phyloP scores from a whole-genome alignment of 768 basidiomycete species.

The Kwoniella mangroviensis region DNA sequence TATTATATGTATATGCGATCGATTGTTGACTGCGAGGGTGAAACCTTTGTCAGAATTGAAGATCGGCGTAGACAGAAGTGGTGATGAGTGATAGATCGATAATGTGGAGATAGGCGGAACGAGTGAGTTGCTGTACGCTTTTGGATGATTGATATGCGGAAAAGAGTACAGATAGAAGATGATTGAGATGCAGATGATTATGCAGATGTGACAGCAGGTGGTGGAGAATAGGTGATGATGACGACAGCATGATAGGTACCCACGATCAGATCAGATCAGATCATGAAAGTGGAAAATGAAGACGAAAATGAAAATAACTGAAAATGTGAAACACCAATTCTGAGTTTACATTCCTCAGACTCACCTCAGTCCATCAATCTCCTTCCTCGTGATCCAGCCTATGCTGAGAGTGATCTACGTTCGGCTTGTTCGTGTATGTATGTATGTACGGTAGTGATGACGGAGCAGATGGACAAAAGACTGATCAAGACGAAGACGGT shows the following conservation, averaged over 20 bases:
- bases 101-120: too few relatives aligned
- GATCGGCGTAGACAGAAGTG: too few relatives aligned
- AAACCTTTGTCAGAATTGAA: too few relatives aligned
- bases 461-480: not conserved
- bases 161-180: not conserved
- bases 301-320: not conserved
- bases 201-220: not conserved
- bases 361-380: not conserved
- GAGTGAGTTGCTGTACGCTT: too few relatives aligned
- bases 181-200: not conserved
- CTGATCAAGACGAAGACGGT: not conserved
- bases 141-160: too few relatives aligned
- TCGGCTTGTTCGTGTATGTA: not conserved
- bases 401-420: too few relatives aligned
- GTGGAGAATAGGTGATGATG: constrained; percentile 1
- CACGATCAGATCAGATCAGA: not conserved
- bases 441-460: not conserved
- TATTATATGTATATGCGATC: not conserved
- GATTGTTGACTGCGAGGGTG: too few relatives aligned
- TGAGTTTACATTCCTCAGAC: not conserved
- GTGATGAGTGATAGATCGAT: too few relatives aligned
- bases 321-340: not conserved
- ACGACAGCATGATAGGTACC: constrained; percentile 6
- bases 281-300: not conserved
- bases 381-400: not conserved